Base-by-base conservation (phyloP, 2,329 filamentous ascomycete genomes). In the Talaromyces atroroseus region DNA sequence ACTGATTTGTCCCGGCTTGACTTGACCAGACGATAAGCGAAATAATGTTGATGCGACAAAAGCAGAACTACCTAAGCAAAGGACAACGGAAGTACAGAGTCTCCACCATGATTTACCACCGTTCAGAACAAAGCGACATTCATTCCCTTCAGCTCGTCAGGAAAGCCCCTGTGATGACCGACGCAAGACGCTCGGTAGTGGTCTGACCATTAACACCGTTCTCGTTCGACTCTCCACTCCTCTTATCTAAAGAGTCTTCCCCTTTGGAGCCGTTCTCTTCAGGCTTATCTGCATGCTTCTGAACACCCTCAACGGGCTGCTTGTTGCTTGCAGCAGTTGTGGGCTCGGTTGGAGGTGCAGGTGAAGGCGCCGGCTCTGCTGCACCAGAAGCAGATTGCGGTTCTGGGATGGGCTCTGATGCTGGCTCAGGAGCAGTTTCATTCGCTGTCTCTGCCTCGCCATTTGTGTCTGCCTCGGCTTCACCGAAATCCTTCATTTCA, bases 171-270 rank as follows among this genome's bases (percentile, higher is more conserved):
- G 52, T 48, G 44, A 54, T 42, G 20, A 49, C 52, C 18, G 52
- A 54, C n/a, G 52, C 38, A 23, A 54, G 26, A n/a, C 52, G 45
- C 8, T 54, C 52, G 23, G 52, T 44, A 26, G 52, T 54, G 34
- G 21, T 54, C 16, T 38, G 52, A 5, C 52, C 52, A 20, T 54
- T 54, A 45, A 49, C 24, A 8, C 18, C 48, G 18, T 40, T 54
- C 29, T 54, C 34, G 2, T 45, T 50, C 24, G 56, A 36, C 21
- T 54, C 44, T 11, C 34, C 21, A 14, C 26, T 8, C 11, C 5
- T 8, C 44, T 21, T 2, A 44, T 5, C 2, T 54, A 20, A 21
- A 29, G 12, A 11, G 14, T 49, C 16, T 26, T 29, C 45, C 6
- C 26, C 45, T 5, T 38, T 34, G 16, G 32, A 29, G 45, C 8